Conservation (phyloP, 306 rosid genomes). For the Vigna radiata region DNA sequence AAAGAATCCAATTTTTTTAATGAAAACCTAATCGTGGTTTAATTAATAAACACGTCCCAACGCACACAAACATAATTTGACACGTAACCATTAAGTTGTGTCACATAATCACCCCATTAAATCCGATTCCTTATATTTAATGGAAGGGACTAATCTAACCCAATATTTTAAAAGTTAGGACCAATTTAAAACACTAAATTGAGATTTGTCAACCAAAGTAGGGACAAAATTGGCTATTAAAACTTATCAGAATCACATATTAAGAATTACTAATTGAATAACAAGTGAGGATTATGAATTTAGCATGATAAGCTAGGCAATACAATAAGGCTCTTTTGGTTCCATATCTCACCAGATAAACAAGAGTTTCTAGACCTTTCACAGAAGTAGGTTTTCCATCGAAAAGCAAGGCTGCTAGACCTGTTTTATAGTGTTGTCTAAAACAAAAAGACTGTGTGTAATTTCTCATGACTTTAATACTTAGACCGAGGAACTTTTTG, state of each 20-base stretch:
- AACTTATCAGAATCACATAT: constrained; percentile 39
- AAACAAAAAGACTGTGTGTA: constrained; percentile 16
- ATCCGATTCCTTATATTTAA: too few species aligned
- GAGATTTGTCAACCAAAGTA: too few species aligned
- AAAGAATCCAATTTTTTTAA: too few species aligned
- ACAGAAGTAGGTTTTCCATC: constrained; percentile 58
- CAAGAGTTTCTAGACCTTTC: constrained; percentile 52
- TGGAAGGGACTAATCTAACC: too few species aligned
- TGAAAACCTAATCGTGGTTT: too few species aligned
- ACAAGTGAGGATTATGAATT: not conserved
- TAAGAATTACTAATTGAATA: constrained; percentile 16
- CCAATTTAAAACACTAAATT: too few species aligned
- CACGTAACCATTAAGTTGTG: too few species aligned
- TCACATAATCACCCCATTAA: too few species aligned
- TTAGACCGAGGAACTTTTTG: constrained; percentile 49
- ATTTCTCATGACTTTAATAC: constrained; percentile 32
- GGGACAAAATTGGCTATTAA: too few species aligned
- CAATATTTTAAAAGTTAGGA: too few species aligned
- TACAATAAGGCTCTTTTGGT: not conserved
- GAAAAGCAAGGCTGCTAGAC: constrained; percentile 72
- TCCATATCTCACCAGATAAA: constrained; percentile 61
- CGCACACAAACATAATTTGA: too few species aligned
- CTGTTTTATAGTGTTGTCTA: constrained; percentile 68
- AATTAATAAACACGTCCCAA: too few species aligned
- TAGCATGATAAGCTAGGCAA: not conserved